Evolutionary conservation across 805 yeast species (phyloP).

Genomic region (Huiozyma sinensis): DNA sequence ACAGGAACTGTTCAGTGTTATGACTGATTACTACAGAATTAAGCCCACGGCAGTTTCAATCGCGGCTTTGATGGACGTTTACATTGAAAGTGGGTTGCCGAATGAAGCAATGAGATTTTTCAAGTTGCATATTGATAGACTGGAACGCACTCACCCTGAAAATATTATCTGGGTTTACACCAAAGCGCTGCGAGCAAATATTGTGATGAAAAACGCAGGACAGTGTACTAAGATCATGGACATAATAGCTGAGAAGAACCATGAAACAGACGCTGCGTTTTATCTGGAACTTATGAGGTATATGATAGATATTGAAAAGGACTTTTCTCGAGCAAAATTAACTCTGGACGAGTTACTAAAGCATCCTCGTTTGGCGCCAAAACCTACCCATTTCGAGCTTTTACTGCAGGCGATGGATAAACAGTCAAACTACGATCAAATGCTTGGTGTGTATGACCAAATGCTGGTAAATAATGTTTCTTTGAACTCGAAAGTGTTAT

Average conservation of each 20-base stretch:
- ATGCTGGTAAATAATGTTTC: slow-evolving; percentile 18
- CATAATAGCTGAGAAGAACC: slow-evolving; percentile 6
- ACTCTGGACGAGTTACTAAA: slow-evolving; percentile 14
- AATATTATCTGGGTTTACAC: slow-evolving; percentile 12
- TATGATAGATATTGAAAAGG: slow-evolving; percentile 10
- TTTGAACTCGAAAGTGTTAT: slow-evolving; percentile 21
- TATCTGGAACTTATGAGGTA: slow-evolving; percentile 16
- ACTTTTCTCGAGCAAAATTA: slow-evolving; percentile 14
- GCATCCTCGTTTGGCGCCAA: slow-evolving; percentile 8
- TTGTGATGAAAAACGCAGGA: slow-evolving; percentile 6
- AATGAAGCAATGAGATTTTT: slow-evolving; percentile 15
- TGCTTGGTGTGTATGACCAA: slow-evolving; percentile 19
- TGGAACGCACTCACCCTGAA: background rate
- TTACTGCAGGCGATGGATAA: slow-evolving; percentile 25
- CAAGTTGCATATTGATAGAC: slow-evolving; percentile 1
- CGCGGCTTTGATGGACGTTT: slow-evolving; percentile 21
- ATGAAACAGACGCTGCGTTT: slow-evolving; percentile 14
- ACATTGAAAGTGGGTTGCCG: slow-evolving; percentile 14
- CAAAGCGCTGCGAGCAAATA: slow-evolving; percentile 17
- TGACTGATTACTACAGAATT: slow-evolving; percentile 22
- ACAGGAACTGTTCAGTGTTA: slow-evolving; percentile 22
- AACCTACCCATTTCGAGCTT: slow-evolving; percentile 19
- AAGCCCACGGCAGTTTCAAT: slow-evolving; percentile 18
- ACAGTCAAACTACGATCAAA: slow-evolving; percentile 18
- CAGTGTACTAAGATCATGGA: slow-evolving; percentile 14